Base-by-base conservation (phyloP, 257 asterid species). In the Paulownia fortunei region DNA sequence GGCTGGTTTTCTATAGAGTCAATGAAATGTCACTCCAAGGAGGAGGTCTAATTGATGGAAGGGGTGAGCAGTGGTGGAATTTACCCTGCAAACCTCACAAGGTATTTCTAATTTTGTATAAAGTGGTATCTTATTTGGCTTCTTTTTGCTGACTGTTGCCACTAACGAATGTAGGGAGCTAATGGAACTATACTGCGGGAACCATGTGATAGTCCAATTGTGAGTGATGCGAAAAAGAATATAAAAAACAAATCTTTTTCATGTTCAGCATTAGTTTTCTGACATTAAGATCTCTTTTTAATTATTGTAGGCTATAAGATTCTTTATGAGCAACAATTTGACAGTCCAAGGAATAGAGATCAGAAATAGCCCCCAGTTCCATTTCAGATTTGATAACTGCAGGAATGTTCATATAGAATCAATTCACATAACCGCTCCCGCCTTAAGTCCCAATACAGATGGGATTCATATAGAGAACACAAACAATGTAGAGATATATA, bases 31-130 rank as follows among this genome's bases (percentile, higher is more conserved):
- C 85, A 37, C 23, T 89, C 15, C 80, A 69, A 15, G 94, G 94
- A 52, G 88, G 88, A 32, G 94, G 94, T 15, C 7, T 84, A 5
- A 82, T 89, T 8, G 94, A 89, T 70, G 94, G 92, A 10, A 84
- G 85, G 76, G 94, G 94, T 6, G 67, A 87, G 16, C 34, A 67
- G 2, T 89, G 94, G 94, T 89, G 94, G 94, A 54, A 78, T 60
- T 88, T 89, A 8, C 94, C 94, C 42, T 89, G 94, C 87, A 89
- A 89, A 81, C 92, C 92, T 58, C 94, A 86, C 72, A 89, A 86
- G 90, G 94, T 89, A 73, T 24, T 13, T 7, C 1, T 15, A 3
- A 6, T 36, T 61, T 36, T 41, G 7, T 37, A 19, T 11, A 21
- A 42, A 30, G 8, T 1, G 5, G 47, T 62, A 49, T 23, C 34